These are phyloP conservation scores for Phialophora tarda DNA, from an alignment of 2,329 filamentous ascomycete species.

Conservation along the genomic window DNA sequence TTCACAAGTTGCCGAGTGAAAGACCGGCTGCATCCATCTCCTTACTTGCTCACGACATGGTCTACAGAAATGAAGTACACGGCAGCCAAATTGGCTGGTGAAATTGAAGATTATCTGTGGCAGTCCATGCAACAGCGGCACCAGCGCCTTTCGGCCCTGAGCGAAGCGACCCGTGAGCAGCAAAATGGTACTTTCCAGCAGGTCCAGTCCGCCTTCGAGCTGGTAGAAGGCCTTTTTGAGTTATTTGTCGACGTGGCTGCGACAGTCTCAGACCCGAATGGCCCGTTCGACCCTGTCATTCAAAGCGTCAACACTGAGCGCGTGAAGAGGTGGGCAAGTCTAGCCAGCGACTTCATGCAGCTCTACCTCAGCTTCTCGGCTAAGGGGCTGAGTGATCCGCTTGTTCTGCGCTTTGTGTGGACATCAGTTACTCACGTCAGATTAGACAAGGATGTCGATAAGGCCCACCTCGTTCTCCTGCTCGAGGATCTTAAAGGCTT, in stretches of 20 bases:
- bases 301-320: conserved; percentile 63
- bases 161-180: not conserved
- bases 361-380: conserved; percentile 45
- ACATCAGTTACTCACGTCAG: conserved; percentile 67
- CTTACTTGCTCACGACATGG: conserved; percentile 63
- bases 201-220: conserved; percentile 29
- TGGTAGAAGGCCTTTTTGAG: conserved; percentile 66
- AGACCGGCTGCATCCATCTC: conserved; percentile 45
- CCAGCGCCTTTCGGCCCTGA: conserved; percentile 41
- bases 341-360: conserved; percentile 62
- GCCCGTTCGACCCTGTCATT: conserved; percentile 59
- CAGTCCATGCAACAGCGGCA: conserved; percentile 43
- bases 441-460: conserved; percentile 60
- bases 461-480: conserved; percentile 66
- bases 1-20: conserved; percentile 41
- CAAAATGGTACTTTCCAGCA: not conserved
- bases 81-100: conserved; percentile 59
- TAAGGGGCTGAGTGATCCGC: conserved; percentile 45
- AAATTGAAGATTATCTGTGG: conserved; percentile 61
- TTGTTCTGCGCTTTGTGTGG: conserved; percentile 69
- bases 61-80: conserved; percentile 61
- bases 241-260: conserved; percentile 70
- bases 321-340: conserved; percentile 63
- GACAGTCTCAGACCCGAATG: conserved; percentile 65
- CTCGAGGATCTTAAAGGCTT: conserved; percentile 67